Evolutionary conservation across 139 green algal species (phyloP).

Genomic region (Chlamydomonas sphaeroides): DNA sequence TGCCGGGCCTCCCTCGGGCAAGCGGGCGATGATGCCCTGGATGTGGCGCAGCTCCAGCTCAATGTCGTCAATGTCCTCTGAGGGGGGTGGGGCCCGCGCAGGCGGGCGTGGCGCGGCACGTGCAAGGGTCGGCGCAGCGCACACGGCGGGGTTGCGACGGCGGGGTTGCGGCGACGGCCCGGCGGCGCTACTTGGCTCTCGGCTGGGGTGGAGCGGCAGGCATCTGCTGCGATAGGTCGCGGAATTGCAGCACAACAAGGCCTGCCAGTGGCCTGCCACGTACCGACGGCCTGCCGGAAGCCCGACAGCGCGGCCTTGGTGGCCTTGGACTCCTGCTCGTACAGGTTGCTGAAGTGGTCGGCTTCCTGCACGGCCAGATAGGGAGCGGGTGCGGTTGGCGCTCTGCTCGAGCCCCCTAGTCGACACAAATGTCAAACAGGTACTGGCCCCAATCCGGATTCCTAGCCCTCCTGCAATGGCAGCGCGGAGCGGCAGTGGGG

Average conservation of each 20-base stretch:
- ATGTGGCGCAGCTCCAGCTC: conserved; percentile 9
- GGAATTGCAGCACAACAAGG: neutral
- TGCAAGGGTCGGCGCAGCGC: neutral
- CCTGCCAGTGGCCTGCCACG: neutral
- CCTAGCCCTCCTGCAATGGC: no score
- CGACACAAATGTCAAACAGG: no score
- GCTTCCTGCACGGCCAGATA: conserved; percentile 1
- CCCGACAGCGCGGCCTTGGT: neutral
- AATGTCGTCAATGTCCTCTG: conserved; percentile 9
- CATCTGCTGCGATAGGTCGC: neutral
- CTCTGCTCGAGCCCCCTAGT: no score
- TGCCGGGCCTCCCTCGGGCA: neutral
- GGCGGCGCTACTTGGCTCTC: no score
- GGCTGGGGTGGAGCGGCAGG: neutral
- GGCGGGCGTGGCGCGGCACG: neutral
- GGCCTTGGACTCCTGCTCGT: conserved; percentile 13
- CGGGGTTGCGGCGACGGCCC: no score
- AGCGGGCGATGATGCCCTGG: neutral
- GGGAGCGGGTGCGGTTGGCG: neutral
- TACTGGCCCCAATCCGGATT: no score
- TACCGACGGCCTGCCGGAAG: conserved; percentile 22
- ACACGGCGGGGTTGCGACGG: neutral
- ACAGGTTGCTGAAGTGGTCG: conserved; percentile 16
- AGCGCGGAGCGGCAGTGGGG: no score
- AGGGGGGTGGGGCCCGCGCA: neutral